These are phyloP conservation scores for Botrytis sinoallii DNA, from an alignment of 2,329 filamentous ascomycete species.

Conservation along the genomic window DNA sequence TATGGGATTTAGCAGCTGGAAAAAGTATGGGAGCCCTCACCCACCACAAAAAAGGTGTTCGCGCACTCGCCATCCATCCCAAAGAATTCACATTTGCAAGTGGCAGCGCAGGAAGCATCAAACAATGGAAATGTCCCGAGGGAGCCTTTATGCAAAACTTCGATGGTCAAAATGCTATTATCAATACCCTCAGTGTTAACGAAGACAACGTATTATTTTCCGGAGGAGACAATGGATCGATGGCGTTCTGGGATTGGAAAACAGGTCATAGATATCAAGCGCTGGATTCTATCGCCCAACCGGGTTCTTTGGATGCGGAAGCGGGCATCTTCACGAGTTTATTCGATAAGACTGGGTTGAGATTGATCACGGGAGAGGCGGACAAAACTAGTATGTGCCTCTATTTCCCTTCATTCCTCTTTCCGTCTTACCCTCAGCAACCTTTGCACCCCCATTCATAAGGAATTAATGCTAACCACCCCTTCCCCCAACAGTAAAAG, in stretches of 20 bases:
- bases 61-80: slow-evolving; percentile 79
- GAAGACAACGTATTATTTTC: slow-evolving; percentile 94
- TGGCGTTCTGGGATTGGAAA: slow-evolving; percentile 99
- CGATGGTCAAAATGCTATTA: slow-evolving; percentile 91
- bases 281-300: slow-evolving; percentile 87
- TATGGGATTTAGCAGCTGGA: slow-evolving; percentile 95
- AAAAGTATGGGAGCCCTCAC: slow-evolving; percentile 96
- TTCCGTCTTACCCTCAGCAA: neutral
- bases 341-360: slow-evolving; percentile 83
- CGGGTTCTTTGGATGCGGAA: slow-evolving; percentile 90
- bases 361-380: slow-evolving; percentile 89
- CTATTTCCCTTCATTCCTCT: neutral
- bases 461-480: slow-evolving; percentile 32
- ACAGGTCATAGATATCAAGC: slow-evolving; percentile 88
- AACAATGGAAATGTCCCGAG: slow-evolving; percentile 99
- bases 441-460: neutral
- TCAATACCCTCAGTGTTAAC: slow-evolving; percentile 91
- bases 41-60: slow-evolving; percentile 97
- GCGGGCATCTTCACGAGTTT: slow-evolving; percentile 92
- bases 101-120: slow-evolving; percentile 88
- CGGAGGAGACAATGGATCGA: slow-evolving; percentile 89
- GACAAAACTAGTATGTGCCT: slow-evolving; percentile 77
- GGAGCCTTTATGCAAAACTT: slow-evolving; percentile 99
- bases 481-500: slow-evolving; percentile 60
- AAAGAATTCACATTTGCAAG: slow-evolving; percentile 95